A percentile compares a stretch with the other conserved stretches of the same genome.
These are phyloP conservation scores for Neocatenulostroma microsporum DNA, from an alignment of 2,329 filamentous ascomycete species.

Conservation along the genomic window DNA sequence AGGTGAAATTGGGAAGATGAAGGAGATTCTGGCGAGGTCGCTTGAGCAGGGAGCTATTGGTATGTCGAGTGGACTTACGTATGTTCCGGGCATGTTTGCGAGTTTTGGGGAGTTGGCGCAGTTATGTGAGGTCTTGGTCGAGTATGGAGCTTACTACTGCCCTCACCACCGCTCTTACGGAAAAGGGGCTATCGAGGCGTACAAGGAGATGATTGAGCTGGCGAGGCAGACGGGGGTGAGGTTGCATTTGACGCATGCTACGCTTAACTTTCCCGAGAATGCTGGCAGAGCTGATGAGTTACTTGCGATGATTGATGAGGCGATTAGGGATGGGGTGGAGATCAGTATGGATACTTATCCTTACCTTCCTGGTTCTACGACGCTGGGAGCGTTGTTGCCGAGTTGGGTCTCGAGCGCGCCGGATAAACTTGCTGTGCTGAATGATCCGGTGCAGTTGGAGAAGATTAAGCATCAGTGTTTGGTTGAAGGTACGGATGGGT, in stretches of 20 bases:
- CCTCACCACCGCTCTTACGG: slow-evolving; percentile 23
- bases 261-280: slow-evolving; percentile 24
- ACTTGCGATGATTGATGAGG: slow-evolving; percentile 21
- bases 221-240: slow-evolving; percentile 21
- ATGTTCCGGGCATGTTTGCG: slow-evolving; percentile 24
- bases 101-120: slow-evolving; percentile 18
- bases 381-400: slow-evolving; percentile 18
- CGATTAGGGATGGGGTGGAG: slow-evolving; percentile 17
- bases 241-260: slow-evolving; percentile 24
- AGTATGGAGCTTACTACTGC: slow-evolving; percentile 23
- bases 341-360: slow-evolving; percentile 24
- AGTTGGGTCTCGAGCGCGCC: slow-evolving; percentile 19
- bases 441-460: slow-evolving; percentile 13
- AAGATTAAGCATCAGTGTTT: slow-evolving; percentile 20
- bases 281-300: slow-evolving; percentile 21
- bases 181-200: slow-evolving; percentile 22
- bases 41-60: slow-evolving; percentile 23
- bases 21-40: slow-evolving; percentile 13
- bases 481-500: slow-evolving; percentile 21
- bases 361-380: slow-evolving; percentile 23
- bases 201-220: slow-evolving; percentile 23
- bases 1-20: slow-evolving; percentile 19
- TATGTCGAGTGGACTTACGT: slow-evolving; percentile 23
- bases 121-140: slow-evolving; percentile 20
- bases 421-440: slow-evolving; percentile 17